Conservation (phyloP, 2,329 filamentous ascomycete genomes). For the Bisporella sp. region DNA sequence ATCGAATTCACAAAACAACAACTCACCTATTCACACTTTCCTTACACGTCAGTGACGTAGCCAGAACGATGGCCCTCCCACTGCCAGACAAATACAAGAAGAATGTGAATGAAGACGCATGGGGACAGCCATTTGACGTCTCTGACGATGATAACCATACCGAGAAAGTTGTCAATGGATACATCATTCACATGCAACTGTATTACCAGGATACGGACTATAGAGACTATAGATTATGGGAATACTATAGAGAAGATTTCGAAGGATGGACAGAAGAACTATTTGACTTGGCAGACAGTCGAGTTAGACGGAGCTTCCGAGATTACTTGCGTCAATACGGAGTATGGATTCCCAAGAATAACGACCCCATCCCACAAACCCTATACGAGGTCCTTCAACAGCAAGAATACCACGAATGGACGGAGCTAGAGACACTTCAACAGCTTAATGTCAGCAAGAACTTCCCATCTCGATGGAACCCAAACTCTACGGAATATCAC, state of each 20-base stretch:
- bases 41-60: too few relatives aligned
- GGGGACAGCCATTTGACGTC: too few relatives aligned
- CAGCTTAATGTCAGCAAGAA: background rate
- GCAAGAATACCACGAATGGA: background rate
- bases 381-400: background rate
- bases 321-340: background rate
- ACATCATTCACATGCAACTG: too few relatives aligned
- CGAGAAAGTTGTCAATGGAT: too few relatives aligned
- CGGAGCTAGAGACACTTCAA: background rate
- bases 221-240: background rate
- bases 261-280: background rate
- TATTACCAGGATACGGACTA: background rate
- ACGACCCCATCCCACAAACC: too few relatives aligned
- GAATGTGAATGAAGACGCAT: too few relatives aligned
- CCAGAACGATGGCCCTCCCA: too few relatives aligned
- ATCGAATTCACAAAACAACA: too few relatives aligned
- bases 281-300: background rate
- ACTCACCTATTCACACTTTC: too few relatives aligned
- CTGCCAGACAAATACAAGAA: too few relatives aligned
- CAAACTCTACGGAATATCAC: background rate
- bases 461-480: background rate
- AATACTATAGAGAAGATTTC: background rate
- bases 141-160: too few relatives aligned
- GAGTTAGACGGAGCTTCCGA: background rate
- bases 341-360: too few relatives aligned